A percentile compares a stretch with the other conserved stretches of the same genome.
Evolutionary conservation across 345 rosid genomes (phyloP).

Genomic region (Barbarea vulgaris): DNA sequence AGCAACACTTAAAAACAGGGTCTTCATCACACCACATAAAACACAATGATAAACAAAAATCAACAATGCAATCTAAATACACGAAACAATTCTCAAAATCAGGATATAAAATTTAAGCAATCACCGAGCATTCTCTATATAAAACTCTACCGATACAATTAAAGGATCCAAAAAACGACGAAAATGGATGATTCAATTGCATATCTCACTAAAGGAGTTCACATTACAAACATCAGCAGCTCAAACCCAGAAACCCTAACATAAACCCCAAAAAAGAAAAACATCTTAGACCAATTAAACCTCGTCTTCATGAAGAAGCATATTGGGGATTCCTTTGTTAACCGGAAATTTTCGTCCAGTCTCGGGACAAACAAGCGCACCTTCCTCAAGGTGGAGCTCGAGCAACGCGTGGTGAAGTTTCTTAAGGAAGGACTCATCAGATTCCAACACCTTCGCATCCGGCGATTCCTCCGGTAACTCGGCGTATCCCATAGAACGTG

Average conservation of each 20-base stretch:
- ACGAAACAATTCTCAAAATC: background rate
- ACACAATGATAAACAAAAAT: no score
- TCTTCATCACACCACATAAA: background rate
- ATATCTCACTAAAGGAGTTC: constrained; percentile 1
- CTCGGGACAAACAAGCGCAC: constrained; percentile 90
- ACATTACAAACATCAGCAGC: constrained; percentile 9
- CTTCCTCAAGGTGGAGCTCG: constrained; percentile 88
- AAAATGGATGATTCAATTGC: background rate
- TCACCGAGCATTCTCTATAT: background rate
- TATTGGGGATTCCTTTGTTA: constrained; percentile 83
- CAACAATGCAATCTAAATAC: no score
- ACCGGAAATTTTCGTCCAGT: constrained; percentile 76
- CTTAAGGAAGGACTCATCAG: constrained; percentile 61
- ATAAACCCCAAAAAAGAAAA: background rate
- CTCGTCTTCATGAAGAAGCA: constrained; percentile 98
- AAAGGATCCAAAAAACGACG: background rate
- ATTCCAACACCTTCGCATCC: constrained; percentile 53
- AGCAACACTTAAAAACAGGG: background rate
- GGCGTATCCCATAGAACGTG: constrained; percentile 62
- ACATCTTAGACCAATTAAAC: constrained; percentile 43
- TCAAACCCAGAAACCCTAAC: constrained; percentile 11
- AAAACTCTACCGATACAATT: background rate
- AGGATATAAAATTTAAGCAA: background rate
- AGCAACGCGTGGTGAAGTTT: constrained; percentile 84
- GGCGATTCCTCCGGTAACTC: constrained; percentile 70